Percentiles rank a stretch among this genome's conserved stretches.
phyloP scores from a whole-genome alignment of 169 alveolate genomes.

The Cryptosporidium canis region DNA sequence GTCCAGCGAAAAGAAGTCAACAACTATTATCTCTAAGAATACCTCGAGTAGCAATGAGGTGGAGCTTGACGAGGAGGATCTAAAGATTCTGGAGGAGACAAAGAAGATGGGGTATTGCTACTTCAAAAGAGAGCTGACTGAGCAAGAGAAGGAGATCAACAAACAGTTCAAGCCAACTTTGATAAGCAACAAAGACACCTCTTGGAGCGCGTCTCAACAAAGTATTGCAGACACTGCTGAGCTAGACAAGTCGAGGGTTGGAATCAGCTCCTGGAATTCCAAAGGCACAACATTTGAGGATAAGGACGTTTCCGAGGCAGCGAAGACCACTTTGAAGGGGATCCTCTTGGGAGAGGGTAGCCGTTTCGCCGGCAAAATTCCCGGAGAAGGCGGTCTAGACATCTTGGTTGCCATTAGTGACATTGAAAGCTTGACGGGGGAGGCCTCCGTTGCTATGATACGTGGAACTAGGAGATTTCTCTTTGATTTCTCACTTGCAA shows the following conservation, averaged over 20 bases:
- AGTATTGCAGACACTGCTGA: constrained; percentile 43
- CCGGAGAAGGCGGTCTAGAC: constrained; percentile 68
- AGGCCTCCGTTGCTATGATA: constrained; percentile 85
- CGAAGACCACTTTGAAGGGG: constrained; percentile 58
- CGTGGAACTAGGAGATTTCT: constrained; percentile 85
- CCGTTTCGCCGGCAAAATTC: constrained; percentile 71
- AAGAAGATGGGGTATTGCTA: constrained; percentile 88
- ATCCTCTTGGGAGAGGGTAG: constrained; percentile 77
- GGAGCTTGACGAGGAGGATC: constrained; percentile 86
- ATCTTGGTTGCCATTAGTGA: constrained; percentile 76
- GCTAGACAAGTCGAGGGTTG: constrained; percentile 63
- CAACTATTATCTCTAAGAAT: constrained; percentile 60
- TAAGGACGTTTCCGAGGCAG: constrained; percentile 78
- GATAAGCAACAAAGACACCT: constrained; percentile 63
- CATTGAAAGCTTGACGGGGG: constrained; percentile 81
- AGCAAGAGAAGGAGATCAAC: constrained; percentile 75
- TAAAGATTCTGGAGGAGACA: constrained; percentile 84
- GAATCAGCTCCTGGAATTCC: constrained; percentile 86
- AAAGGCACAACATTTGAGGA: constrained; percentile 87
- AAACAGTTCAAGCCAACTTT: constrained; percentile 65
- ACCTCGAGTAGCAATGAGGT: constrained; percentile 74
- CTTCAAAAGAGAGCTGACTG: constrained; percentile 79
- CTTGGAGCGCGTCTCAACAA: not conserved
- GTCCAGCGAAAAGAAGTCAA: constrained; percentile 71
- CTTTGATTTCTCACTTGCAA: constrained; percentile 79